Conservation (phyloP, 208 protist species). For the Novymonas esmeraldas region DNA sequence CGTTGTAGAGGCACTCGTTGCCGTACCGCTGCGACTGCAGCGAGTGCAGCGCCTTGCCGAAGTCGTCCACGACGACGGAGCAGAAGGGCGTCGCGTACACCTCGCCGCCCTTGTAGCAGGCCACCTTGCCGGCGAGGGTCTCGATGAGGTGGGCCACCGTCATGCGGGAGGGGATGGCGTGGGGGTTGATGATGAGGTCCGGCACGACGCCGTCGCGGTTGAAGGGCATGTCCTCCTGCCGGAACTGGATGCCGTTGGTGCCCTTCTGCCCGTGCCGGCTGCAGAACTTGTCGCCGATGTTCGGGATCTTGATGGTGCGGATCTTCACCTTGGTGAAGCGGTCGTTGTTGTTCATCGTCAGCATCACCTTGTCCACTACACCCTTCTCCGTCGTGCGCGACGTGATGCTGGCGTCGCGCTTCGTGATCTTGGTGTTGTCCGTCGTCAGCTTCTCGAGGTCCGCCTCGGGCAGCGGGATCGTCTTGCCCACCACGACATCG, state of each 20-base stretch:
- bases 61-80: slow-evolving; percentile 95
- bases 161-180: slow-evolving; percentile 99
- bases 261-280: slow-evolving; percentile 99
- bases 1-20: slow-evolving; percentile 97
- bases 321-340: slow-evolving; percentile 95
- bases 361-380: slow-evolving; percentile 95
- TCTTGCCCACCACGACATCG: slow-evolving; percentile 96
- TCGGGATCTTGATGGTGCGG: slow-evolving; percentile 93
- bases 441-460: slow-evolving; percentile 72
- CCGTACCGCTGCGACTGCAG: slow-evolving; percentile 97
- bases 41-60: slow-evolving; percentile 83
- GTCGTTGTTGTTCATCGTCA: slow-evolving; percentile 94
- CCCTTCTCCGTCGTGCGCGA: slow-evolving; percentile 92
- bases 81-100: slow-evolving; percentile 96
- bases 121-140: slow-evolving; percentile 71
- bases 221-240: slow-evolving; percentile 99
- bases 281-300: slow-evolving; percentile 99
- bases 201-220: slow-evolving; percentile 96
- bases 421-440: slow-evolving; percentile 72
- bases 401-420: slow-evolving; percentile 82
- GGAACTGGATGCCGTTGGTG: slow-evolving; percentile 97
- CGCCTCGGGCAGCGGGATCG: slow-evolving; percentile 39
- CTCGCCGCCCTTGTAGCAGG: slow-evolving; percentile 97
- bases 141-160: slow-evolving; percentile 99
- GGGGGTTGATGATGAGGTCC: slow-evolving; percentile 99